Evolutionary conservation across 768 basidiomycete genomes (phyloP).

Genomic region (Naganishia vishniacii): DNA sequence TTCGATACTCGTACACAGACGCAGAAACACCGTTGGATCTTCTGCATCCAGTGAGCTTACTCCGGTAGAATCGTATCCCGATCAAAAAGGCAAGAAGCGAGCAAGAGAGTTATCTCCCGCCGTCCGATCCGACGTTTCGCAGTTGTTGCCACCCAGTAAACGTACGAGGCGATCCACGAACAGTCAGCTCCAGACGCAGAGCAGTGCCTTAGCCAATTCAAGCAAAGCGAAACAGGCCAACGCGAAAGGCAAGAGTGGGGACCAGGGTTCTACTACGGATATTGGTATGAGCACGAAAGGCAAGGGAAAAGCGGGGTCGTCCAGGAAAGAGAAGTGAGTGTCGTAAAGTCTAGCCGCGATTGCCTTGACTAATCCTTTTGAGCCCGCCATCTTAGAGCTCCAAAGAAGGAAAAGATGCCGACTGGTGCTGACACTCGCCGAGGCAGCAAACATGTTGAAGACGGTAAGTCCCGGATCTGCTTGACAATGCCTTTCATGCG

Average conservation of each 20-base stretch:
- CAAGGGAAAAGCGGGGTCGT: constrained; percentile 29
- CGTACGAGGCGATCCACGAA: constrained; percentile 3
- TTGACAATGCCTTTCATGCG: background rate
- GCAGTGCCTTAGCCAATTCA: background rate
- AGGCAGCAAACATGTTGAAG: constrained; percentile 42
- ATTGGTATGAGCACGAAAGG: constrained; percentile 76
- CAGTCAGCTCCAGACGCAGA: background rate
- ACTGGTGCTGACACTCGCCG: background rate
- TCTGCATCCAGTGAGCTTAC: constrained; percentile 1
- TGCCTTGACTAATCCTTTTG: background rate
- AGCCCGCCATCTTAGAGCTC: constrained; percentile 52
- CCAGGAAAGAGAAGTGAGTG: constrained; percentile 24
- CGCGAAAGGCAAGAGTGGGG: constrained; percentile 57
- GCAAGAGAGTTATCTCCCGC: constrained; percentile 66
- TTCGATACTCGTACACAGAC: background rate
- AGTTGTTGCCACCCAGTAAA: constrained; percentile 6
- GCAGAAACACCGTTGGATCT: background rate
- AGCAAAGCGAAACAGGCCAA: constrained; percentile 49
- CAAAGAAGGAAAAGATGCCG: constrained; percentile 51
- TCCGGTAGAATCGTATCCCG: constrained; percentile 37
- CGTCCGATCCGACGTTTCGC: constrained; percentile 53
- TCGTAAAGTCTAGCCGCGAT: background rate
- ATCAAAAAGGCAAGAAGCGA: constrained; percentile 87
- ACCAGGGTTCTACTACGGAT: constrained; percentile 51
- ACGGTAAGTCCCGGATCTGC: constrained; percentile 49